Evolutionary conservation across 192 early-diverging fungal species (phyloP).

Genomic region (Phycomyces blakesleeanus): DNA sequence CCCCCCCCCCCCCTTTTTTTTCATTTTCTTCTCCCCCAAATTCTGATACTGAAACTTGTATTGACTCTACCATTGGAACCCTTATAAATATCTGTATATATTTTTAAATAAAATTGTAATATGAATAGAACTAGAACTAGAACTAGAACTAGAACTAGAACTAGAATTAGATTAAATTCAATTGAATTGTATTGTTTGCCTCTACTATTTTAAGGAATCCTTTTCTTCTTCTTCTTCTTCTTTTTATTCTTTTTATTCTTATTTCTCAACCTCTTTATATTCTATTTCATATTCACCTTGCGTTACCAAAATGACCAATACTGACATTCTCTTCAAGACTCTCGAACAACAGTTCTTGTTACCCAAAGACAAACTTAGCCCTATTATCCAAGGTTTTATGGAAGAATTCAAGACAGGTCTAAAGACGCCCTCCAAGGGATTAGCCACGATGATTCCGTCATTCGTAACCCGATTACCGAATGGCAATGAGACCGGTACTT

Average conservation of each 20-base stretch:
- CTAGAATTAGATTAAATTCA: too few relatives aligned
- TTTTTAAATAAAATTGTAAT: too few relatives aligned
- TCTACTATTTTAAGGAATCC: too few relatives aligned
- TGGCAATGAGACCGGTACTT: slow-evolving; percentile 83
- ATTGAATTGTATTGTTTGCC: too few relatives aligned
- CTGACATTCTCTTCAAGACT: slow-evolving; percentile 24
- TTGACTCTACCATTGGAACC: too few relatives aligned
- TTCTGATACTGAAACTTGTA: too few relatives aligned
- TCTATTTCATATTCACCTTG: slow-evolving; percentile 1
- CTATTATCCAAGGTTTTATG: slow-evolving; percentile 35
- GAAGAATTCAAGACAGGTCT: slow-evolving; percentile 34
- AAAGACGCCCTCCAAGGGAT: slow-evolving; percentile 40
- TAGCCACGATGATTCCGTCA: slow-evolving; percentile 85
- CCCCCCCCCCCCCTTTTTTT: too few relatives aligned
- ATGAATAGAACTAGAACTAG: too few relatives aligned
- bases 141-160: too few relatives aligned
- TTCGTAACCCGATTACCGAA: slow-evolving; percentile 78
- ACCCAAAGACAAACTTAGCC: slow-evolving; percentile 17
- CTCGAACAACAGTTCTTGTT: slow-evolving; percentile 27
- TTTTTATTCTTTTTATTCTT: background rate
- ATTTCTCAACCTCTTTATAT: background rate
- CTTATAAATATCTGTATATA: too few relatives aligned
- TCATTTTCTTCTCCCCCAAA: too few relatives aligned
- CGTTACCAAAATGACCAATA: background rate
- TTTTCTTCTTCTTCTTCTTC: background rate